These are phyloP conservation scores for Nakazawaea pomicola DNA, from an alignment of 805 yeast genomes.

Conservation along the genomic window DNA sequence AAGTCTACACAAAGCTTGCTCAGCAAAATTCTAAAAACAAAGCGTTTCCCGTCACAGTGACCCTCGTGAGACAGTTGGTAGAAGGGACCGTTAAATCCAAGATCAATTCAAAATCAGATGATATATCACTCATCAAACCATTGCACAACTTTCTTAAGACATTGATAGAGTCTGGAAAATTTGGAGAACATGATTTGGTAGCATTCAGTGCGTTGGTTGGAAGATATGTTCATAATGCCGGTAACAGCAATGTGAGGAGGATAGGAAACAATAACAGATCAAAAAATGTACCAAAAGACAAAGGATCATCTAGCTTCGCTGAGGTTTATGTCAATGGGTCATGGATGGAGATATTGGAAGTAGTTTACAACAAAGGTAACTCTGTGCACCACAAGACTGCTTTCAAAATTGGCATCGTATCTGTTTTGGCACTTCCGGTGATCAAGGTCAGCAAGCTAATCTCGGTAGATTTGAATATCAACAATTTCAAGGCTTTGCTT, in stretches of 20 bases:
- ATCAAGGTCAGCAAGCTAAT: slow-evolving; percentile 36
- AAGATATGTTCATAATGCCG: slow-evolving; percentile 7
- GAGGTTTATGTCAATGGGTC: slow-evolving; percentile 46
- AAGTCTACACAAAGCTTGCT: slow-evolving; percentile 41
- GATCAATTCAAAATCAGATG: slow-evolving; percentile 45
- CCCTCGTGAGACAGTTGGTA: slow-evolving; percentile 45
- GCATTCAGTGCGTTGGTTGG: slow-evolving; percentile 44
- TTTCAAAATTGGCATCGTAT: slow-evolving; percentile 45
- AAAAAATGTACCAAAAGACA: slow-evolving; percentile 6
- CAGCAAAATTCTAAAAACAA: slow-evolving; percentile 22
- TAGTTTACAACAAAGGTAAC: slow-evolving; percentile 50
- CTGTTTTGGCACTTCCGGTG: slow-evolving; percentile 44
- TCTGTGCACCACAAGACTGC: slow-evolving; percentile 43
- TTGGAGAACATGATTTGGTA: slow-evolving; percentile 40
- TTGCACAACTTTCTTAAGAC: slow-evolving; percentile 51
- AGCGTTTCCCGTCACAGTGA: slow-evolving; percentile 25
- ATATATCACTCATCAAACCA: slow-evolving; percentile 35
- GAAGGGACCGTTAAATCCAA: slow-evolving; percentile 49
- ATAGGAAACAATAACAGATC: background rate
- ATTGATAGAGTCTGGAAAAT: slow-evolving; percentile 41
- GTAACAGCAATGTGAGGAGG: slow-evolving; percentile 16
- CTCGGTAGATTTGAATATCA: slow-evolving; percentile 39
- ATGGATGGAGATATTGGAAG: slow-evolving; percentile 61
- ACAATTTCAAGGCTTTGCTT: slow-evolving; percentile 34
- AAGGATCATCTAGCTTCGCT: slow-evolving; percentile 32